A percentile compares a stretch with the other conserved stretches of the same genome.
Evolutionary conservation across 2,329 filamentous ascomycete species (phyloP).

Genomic region (Penicillium sp.): DNA sequence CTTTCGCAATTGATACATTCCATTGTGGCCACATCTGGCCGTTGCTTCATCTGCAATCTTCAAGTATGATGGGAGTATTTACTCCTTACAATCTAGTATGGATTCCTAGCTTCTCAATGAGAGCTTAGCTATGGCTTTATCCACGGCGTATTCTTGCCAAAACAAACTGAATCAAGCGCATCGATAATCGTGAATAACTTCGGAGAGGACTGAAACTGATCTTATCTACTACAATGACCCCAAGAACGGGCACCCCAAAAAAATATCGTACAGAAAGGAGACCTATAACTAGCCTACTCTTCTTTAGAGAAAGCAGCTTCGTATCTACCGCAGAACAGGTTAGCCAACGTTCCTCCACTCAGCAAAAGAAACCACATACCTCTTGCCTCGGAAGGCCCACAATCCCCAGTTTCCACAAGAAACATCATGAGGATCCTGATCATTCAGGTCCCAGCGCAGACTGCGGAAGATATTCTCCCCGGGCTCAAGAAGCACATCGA

Average conservation of each 20-base stretch:
- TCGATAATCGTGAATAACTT: slow-evolving; percentile 1
- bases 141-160: not conserved
- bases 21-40: not conserved
- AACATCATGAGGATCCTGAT: slow-evolving; percentile 84
- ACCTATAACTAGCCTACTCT: slow-evolving; percentile 1
- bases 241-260: not conserved
- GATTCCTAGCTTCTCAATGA: not conserved
- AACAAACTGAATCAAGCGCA: not conserved
- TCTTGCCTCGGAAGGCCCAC: slow-evolving; percentile 95
- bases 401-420: slow-evolving; percentile 95
- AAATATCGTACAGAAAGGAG: slow-evolving; percentile 7
- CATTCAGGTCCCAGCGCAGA: slow-evolving; percentile 91
- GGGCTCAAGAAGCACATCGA: slow-evolving; percentile 82
- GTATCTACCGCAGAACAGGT: slow-evolving; percentile 24
- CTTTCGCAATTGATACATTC: not conserved
- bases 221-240: slow-evolving; percentile 7
- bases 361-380: slow-evolving; percentile 50
- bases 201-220: not conserved
- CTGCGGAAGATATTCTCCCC: slow-evolving; percentile 92
- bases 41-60: not conserved
- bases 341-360: not conserved
- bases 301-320: slow-evolving; percentile 31
- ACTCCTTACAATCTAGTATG: not conserved
- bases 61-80: not conserved
- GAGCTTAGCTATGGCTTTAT: not conserved